Conservation (phyloP, 108 stramenopile species). For the Cylindrotheca closterium region DNA sequence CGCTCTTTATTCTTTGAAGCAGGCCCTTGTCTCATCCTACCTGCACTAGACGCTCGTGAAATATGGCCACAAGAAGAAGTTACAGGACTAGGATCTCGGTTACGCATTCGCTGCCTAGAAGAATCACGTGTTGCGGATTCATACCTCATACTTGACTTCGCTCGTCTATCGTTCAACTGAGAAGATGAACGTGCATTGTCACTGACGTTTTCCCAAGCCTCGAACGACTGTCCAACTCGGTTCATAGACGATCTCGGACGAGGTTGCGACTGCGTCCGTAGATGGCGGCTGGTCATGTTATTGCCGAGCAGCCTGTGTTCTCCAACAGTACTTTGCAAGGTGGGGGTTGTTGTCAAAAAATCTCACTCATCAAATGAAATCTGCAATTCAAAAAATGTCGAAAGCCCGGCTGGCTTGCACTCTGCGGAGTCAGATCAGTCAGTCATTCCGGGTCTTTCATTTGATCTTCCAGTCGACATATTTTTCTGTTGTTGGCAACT, state of each 20-base stretch:
- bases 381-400: background rate
- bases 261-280: constrained; percentile 16
- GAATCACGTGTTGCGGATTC: constrained; percentile 1
- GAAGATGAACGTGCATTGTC: constrained; percentile 9
- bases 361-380: too few species aligned
- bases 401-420: background rate
- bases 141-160: constrained; percentile 26
- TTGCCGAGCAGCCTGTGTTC: too few species aligned
- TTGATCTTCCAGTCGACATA: too few species aligned
- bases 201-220: constrained; percentile 18
- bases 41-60: constrained; percentile 24
- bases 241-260: constrained; percentile 2
- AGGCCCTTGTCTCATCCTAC: constrained; percentile 16
- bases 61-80: background rate
- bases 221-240: constrained; percentile 8
- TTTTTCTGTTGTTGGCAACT: too few species aligned
- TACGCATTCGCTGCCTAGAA: constrained; percentile 1
- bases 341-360: too few species aligned
- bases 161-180: constrained; percentile 8
- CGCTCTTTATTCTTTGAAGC: constrained; percentile 40
- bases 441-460: too few species aligned
- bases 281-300: constrained; percentile 15
- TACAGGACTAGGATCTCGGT: background rate
- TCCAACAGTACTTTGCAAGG: too few species aligned
- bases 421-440: too few species aligned